Evolutionary conservation across 2,329 filamentous ascomycete species (phyloP), one percentile per base, ranked within the genome.

Genomic region (Colletotrichum sp.): DNA sequence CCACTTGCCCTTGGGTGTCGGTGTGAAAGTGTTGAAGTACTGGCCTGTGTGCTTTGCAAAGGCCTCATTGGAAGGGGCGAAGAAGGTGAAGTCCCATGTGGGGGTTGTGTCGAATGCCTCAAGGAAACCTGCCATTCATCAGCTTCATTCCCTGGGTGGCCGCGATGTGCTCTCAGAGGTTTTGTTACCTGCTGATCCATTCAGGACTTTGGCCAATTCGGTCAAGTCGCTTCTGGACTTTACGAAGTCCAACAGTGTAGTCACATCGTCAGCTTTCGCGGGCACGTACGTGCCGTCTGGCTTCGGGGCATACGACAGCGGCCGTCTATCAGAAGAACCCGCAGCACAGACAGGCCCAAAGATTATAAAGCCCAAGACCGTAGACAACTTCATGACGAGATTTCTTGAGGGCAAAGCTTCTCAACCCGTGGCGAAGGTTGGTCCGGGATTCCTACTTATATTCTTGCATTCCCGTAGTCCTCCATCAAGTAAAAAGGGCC

Each of bases 71-170:
- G 79, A 81, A 5, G 81, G 81, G 4, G 81, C 82, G 61, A 83
- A 83, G 71, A 83, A 82, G 28, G 80, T 83, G 60, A 80, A 84
- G 21, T 79, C 78, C 79, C 79, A 83, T 1, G 74, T 78, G 3
- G 80, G 75, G 10, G 69, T 65, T 3, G 81, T 82, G 63, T 79
- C 72, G 65, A 84, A 83, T 8, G 81, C 82, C 55, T 81, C 68
- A 8, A 58, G 12, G 64, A 83, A 84, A 6, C 82, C 82, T 79
- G 67, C 21, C 5, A 12, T 67, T 15, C 32, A 52, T 24, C 8
- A 10, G 57, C 13, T 32, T 38, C 10, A 16, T 58, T 7, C 21
- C 34, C 67, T 7, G 6, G 3, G 43, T 48, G 13, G 78, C 32
- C 77, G 77, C 65, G 28, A 4, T 18, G 38, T 24, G 6, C 10